Percentiles rank a stretch among this genome's conserved stretches.
These are phyloP conservation scores for Fragaria vesca DNA, from an alignment of 306 rosid genomes.

Conservation along the genomic window DNA sequence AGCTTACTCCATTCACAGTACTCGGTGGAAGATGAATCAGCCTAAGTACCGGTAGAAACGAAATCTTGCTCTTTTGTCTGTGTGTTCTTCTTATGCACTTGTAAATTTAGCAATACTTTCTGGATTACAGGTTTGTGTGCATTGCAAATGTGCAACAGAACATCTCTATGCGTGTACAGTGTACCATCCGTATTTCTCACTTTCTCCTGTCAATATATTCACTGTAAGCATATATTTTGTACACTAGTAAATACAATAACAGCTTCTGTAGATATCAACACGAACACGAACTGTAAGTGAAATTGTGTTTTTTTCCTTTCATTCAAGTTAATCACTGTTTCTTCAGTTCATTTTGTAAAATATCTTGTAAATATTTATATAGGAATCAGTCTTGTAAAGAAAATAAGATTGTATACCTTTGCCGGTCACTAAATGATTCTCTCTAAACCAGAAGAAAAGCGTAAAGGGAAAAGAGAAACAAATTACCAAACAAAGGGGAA, in stretches of 20 bases:
- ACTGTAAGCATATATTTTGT: background rate
- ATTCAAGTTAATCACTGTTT: background rate
- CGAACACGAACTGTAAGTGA: background rate
- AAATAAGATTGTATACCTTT: background rate
- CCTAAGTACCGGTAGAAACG: background rate
- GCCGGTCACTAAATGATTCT: background rate
- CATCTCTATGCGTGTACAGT: background rate
- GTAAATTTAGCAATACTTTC: background rate
- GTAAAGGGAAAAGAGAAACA: background rate
- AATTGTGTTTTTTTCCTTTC: background rate
- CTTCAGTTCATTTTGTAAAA: background rate
- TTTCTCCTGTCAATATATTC: background rate
- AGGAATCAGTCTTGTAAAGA: background rate
- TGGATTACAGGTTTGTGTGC: background rate
- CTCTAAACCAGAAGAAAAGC: background rate
- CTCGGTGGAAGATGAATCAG: constrained; percentile 45
- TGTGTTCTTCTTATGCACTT: background rate
- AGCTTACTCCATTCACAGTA: constrained; percentile 1
- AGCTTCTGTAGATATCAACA: background rate
- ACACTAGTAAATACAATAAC: background rate
- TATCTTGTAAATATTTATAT: background rate
- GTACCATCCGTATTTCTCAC: background rate
- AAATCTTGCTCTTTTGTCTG: background rate
- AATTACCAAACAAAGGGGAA: background rate
- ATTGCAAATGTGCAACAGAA: background rate